These are phyloP conservation scores for Diaporthe capsici DNA, from an alignment of 2,329 filamentous ascomycete species.

Conservation along the genomic window DNA sequence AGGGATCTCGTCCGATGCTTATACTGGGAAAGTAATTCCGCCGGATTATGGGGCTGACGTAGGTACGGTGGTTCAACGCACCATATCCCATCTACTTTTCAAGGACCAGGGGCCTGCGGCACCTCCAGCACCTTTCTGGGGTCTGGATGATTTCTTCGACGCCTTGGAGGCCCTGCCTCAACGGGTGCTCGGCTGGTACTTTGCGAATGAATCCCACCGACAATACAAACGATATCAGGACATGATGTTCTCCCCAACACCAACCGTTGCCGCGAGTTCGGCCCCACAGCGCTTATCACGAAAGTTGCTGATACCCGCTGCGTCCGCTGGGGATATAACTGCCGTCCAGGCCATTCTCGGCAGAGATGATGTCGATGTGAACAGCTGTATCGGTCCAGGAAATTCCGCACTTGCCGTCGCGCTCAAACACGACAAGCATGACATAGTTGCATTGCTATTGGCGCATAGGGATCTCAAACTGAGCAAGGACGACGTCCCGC, in stretches of 20 bases:
- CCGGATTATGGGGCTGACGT: slow-evolving; percentile 11
- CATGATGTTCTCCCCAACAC: neutral
- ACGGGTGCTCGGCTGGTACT: slow-evolving; percentile 22
- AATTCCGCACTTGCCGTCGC: neutral
- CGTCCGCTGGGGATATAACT: neutral
- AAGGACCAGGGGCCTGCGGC: neutral
- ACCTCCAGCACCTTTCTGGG: slow-evolving; percentile 7
- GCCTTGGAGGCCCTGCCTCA: slow-evolving; percentile 16
- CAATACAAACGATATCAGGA: neutral
- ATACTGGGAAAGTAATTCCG: neutral
- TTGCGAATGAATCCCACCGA: neutral
- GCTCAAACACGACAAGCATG: neutral
- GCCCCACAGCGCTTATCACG: neutral
- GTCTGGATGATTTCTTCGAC: slow-evolving; percentile 1
- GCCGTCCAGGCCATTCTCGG: neutral
- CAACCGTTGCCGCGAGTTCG: neutral
- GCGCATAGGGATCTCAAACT: neutral
- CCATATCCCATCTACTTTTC: slow-evolving; percentile 3
- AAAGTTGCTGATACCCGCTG: neutral
- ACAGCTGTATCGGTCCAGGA: neutral
- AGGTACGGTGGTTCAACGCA: slow-evolving; percentile 13
- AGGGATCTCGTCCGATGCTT: slow-evolving; percentile 1
- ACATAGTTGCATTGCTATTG: neutral
- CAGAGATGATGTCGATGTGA: neutral
- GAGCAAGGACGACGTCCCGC: neutral